These are phyloP conservation scores for Sindora glabra DNA, from an alignment of 306 rosid species.

Conservation along the genomic window DNA sequence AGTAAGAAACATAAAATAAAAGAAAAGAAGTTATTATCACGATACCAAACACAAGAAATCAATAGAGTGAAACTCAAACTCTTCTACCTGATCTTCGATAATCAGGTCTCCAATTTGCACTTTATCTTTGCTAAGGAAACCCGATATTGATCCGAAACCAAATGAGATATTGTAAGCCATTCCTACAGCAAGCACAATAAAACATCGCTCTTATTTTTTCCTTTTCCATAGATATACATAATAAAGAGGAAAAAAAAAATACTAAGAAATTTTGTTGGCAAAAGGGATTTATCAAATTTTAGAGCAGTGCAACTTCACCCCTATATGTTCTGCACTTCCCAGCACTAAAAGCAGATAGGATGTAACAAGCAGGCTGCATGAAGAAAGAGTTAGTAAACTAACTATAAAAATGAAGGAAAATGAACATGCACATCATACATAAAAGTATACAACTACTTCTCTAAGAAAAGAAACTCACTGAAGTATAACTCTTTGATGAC, in stretches of 20 bases:
- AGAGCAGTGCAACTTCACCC: too few species aligned
- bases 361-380: background rate
- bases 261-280: too few species aligned
- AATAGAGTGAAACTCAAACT: background rate
- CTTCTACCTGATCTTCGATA: background rate
- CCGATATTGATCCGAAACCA: background rate
- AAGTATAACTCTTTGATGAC: background rate
- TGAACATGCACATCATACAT: too few species aligned
- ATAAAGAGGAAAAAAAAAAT: too few species aligned
- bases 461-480: background rate
- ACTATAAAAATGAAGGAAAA: background rate
- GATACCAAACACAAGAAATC: background rate
- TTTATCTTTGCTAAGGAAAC: background rate
- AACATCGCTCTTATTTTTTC: background rate
- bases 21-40: background rate
- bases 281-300: too few species aligned
- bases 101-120: constrained; percentile 5
- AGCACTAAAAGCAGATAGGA: background rate
- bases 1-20: background rate
- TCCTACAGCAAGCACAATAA: background rate
- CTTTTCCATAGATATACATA: too few species aligned
- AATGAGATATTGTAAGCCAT: background rate
- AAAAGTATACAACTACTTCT: background rate
- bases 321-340: background rate
- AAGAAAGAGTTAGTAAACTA: background rate